Evolutionary conservation across 306 rosid genomes (phyloP).

Genomic region (Lithocarpus polystachyus): DNA sequence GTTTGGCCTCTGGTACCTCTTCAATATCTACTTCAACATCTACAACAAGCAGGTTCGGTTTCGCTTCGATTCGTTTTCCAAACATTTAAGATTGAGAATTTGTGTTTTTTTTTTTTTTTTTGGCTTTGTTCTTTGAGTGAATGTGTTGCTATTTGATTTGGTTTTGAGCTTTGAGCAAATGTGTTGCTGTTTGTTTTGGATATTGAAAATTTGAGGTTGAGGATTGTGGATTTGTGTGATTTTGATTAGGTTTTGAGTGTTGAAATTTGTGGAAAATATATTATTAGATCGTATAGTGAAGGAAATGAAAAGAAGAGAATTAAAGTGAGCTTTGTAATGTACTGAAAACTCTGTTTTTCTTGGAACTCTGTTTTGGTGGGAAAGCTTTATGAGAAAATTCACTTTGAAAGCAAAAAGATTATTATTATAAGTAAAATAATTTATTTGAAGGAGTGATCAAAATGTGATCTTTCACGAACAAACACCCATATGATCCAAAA

Average conservation of each 20-base stretch:
- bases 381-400: neutral
- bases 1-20: conserved; percentile 76
- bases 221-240: too few relatives aligned
- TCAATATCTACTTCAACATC: conserved; percentile 90
- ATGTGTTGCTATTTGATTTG: neutral
- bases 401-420: neutral
- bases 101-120: too few relatives aligned
- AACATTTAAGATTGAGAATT: neutral
- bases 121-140: neutral
- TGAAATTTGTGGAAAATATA: neutral
- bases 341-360: neutral
- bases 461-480: neutral
- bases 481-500: too few relatives aligned
- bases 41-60: conserved; percentile 82
- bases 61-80: neutral
- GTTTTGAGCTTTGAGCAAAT: neutral
- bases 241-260: neutral
- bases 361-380: neutral
- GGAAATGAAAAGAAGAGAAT: neutral
- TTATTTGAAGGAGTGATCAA: neutral
- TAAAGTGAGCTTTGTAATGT: neutral
- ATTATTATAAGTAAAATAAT: neutral
- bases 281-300: neutral
- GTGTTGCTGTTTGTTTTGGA: too few relatives aligned
- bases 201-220: too few relatives aligned